Evolutionary conservation across 169 alveolate genomes (phyloP).

Genomic region (Toxoplasma gondii): DNA sequence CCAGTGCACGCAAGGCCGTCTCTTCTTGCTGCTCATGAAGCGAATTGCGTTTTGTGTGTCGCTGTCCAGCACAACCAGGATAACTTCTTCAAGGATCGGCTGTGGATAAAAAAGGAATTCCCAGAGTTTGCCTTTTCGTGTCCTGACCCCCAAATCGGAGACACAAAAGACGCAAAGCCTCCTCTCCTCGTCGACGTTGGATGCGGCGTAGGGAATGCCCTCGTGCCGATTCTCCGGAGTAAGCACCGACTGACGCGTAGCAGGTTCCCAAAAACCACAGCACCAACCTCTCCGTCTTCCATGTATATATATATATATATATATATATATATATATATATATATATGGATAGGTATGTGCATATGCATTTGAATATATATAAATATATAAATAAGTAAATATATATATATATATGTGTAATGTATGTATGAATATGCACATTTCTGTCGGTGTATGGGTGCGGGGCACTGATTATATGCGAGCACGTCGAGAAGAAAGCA

Average conservation of each 20-base stretch:
- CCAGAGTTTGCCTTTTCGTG: constrained; percentile 73
- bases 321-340: no score
- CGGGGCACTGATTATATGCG: no score
- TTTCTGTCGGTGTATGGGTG: no score
- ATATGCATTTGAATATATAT: not conserved
- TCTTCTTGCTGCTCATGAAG: no score
- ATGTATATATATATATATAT: not conserved
- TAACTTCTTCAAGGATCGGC: constrained; percentile 92
- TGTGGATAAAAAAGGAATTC: constrained; percentile 88
- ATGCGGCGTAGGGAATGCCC: constrained; percentile 96
- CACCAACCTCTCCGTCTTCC: no score
- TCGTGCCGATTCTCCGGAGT: constrained; percentile 84
- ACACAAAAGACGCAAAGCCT: not conserved
- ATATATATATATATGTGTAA: no score
- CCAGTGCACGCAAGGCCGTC: no score
- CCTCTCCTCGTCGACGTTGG: constrained; percentile 88
- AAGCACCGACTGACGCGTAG: not conserved
- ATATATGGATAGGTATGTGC: not conserved
- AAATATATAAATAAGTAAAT: no score
- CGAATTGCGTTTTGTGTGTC: no score
- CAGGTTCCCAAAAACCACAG: not conserved
- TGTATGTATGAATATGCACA: no score
- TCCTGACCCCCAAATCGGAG: constrained; percentile 2
- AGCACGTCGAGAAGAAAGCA: no score
- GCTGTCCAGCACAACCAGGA: constrained; percentile 79